Base-by-base conservation (phyloP, 495 filamentous ascomycete genomes). In the Podospora fimiseda region DNA sequence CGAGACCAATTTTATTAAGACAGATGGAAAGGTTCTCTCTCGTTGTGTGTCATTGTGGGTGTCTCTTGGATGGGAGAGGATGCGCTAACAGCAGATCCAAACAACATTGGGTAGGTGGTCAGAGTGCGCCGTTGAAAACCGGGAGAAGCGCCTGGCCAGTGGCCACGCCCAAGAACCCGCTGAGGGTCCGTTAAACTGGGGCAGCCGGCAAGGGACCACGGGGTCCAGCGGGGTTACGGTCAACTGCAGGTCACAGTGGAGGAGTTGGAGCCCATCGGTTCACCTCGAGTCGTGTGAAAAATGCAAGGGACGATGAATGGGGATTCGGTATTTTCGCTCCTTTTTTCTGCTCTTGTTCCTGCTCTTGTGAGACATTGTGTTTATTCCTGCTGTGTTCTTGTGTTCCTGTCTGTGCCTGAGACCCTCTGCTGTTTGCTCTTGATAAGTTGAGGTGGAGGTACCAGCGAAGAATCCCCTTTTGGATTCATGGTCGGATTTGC, bases 51-150 rank as follows among this genome's bases (percentile, higher is more conserved):
- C 27, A 11, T 33, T 11, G 27, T 5, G 6, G 27, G 27, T 33
- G 27, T 33, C 27, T 11, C 27, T 33, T n/a, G n/a, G n/a, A 33
- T 33, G 27, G 42, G 19, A 19, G 15, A 22, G 41, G 15, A 43
- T 18, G 41, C 41, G 15, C 41, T 43, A 24, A 22, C 19, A 22
- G 23, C 42, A 22, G 14, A 44, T 21, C 18, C 19, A 13, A 20
- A 44, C 42, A 44, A 42, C 15, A 15, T 15, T 16, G 39, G 39
- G 20, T 15, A 42, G 39, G 42, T 44, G 42, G 42, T 44, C 42
- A 19, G n/a, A 21, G 42, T 44, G 42, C 42, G 13, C 42, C 42
- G 42, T 44, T 44, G 42, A 44, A 20, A 44, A 44, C 19, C 22
- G 11, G 27, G 6, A 33, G 27, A 33, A 33, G 27, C 27, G 27